Percentiles rank a stretch among this genome's conserved stretches.
phyloP scores from a whole-genome alignment of 1,284 basidiomycete species.

The Trametes pubescens region DNA sequence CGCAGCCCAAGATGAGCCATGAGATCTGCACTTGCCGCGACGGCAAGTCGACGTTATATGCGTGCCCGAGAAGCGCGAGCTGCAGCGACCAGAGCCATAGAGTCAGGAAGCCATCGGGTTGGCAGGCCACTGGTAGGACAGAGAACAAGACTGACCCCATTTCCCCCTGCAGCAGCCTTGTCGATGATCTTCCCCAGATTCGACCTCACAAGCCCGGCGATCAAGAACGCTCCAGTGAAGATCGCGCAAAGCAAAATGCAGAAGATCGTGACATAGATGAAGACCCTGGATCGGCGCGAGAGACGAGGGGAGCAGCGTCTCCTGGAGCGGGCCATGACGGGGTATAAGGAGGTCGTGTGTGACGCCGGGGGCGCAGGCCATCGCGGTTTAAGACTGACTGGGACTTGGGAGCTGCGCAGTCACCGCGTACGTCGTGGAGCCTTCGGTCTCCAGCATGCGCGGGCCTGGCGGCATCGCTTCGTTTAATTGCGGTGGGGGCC shows the following conservation, averaged over 20 bases:
- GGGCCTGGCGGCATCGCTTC: neutral
- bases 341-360: neutral
- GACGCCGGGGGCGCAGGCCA: neutral
- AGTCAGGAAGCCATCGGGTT: neutral
- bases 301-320: neutral
- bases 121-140: neutral
- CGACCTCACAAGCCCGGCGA: constrained; percentile 7
- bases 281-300: constrained; percentile 15
- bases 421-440: neutral
- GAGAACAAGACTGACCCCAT: constrained; percentile 12
- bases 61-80: constrained; percentile 33
- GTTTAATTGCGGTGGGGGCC: neutral
- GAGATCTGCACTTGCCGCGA: constrained; percentile 30
- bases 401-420: neutral
- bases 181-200: constrained; percentile 14
- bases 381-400: neutral
- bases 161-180: neutral
- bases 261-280: constrained; percentile 5
- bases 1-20: constrained; percentile 34
- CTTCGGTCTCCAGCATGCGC: neutral
- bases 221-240: constrained; percentile 15
- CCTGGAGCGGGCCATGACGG: constrained; percentile 1
- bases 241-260: constrained; percentile 7
- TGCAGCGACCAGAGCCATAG: neutral
- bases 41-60: constrained; percentile 31